These are phyloP conservation scores for Spathaspora girioi DNA, from an alignment of 805 yeast species.

Conservation along the genomic window DNA sequence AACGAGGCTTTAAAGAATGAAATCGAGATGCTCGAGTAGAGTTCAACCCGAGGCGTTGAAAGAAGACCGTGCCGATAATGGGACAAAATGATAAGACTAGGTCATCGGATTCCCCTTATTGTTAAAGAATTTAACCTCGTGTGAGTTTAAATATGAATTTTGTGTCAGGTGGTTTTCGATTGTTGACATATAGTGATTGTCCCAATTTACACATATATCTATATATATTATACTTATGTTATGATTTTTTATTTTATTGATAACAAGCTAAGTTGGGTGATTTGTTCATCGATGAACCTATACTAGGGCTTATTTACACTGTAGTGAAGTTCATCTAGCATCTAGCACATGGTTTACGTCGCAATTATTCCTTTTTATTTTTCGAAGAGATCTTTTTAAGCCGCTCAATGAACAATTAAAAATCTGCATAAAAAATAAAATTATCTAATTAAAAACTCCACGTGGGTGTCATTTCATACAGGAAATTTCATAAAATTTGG, in stretches of 20 bases:
- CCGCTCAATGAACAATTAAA: not conserved
- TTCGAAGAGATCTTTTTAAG: not conserved
- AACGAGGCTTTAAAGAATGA: slow-evolving; percentile 12
- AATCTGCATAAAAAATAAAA: not conserved
- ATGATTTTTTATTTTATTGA: too few relatives aligned
- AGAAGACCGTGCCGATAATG: not conserved
- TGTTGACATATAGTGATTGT: not conserved
- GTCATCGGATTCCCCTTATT: not conserved
- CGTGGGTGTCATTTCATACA: not conserved
- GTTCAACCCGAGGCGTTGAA: not conserved
- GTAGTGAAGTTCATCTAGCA: not conserved
- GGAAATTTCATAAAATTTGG: not conserved
- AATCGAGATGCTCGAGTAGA: slow-evolving; percentile 5
- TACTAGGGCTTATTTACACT: too few relatives aligned
- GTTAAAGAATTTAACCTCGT: not conserved
- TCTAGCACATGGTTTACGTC: not conserved
- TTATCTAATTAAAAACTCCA: not conserved
- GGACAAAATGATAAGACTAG: not conserved
- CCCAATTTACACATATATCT: not conserved
- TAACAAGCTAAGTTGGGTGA: too few relatives aligned
- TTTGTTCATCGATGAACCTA: too few relatives aligned
- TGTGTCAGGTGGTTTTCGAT: not conserved
- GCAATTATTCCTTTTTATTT: not conserved
- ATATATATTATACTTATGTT: not conserved
- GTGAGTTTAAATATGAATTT: not conserved